Conservation (phyloP, 225 moss, liverwort and hornwort species). For the Rhytidiadelphus loreus region DNA sequence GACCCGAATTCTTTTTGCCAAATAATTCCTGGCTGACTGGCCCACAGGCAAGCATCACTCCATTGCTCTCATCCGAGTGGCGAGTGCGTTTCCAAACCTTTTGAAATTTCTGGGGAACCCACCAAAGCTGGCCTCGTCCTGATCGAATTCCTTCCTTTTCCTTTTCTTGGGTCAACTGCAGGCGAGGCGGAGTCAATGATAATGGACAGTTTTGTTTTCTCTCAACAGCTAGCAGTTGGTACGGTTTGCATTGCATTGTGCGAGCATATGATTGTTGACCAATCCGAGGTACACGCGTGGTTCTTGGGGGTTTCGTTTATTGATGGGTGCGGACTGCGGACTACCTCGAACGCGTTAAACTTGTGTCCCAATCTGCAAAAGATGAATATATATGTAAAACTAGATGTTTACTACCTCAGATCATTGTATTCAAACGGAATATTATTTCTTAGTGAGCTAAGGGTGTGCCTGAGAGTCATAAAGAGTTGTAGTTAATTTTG, state of each 20-base stretch:
- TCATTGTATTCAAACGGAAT: background rate
- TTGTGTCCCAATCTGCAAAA: background rate
- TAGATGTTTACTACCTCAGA: background rate
- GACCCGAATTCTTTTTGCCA: background rate
- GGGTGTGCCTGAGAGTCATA: background rate
- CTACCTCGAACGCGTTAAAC: background rate
- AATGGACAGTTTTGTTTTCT: background rate
- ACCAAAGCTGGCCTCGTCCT: background rate
- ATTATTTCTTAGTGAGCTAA: background rate
- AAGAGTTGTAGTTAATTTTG: background rate
- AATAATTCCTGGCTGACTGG: conserved; percentile 1
- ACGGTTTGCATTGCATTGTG: background rate
- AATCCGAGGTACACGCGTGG: background rate
- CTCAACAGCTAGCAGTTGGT: conserved; percentile 2
- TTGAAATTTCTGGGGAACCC: background rate
- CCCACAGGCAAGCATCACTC: background rate
- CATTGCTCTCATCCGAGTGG: background rate
- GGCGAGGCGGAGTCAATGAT: background rate
- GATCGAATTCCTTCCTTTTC: background rate
- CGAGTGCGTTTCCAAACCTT: background rate
- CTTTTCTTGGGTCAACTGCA: background rate
- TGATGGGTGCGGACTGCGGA: background rate
- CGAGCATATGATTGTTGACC: background rate
- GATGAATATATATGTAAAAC: background rate
- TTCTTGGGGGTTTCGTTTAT: background rate